These are phyloP conservation scores for Candida taoyuanica DNA, from an alignment of 805 yeast species.

Conservation along the genomic window DNA sequence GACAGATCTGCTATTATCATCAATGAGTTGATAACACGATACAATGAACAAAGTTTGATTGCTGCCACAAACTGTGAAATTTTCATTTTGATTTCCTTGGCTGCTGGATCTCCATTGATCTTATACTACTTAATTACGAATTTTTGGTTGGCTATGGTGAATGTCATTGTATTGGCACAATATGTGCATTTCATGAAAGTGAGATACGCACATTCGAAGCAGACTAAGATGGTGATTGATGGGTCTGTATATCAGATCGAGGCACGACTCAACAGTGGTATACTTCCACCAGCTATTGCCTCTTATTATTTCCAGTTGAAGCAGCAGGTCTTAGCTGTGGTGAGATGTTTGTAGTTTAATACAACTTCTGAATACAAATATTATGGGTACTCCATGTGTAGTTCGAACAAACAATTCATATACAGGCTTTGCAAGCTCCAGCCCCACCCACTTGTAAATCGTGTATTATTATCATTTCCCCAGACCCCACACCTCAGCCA, in stretches of 20 bases:
- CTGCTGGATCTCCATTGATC: slow-evolving; percentile 40
- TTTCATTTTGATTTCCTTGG: slow-evolving; percentile 34
- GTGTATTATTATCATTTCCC: no score
- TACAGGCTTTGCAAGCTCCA: no score
- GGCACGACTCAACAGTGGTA: slow-evolving; percentile 31
- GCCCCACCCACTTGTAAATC: no score
- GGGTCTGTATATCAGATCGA: slow-evolving; percentile 42
- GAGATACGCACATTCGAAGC: slow-evolving; percentile 52
- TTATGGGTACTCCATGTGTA: no score
- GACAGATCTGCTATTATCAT: slow-evolving; percentile 29
- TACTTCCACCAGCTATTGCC: slow-evolving; percentile 31
- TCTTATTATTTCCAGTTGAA: slow-evolving; percentile 17
- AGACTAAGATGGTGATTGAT: slow-evolving; percentile 46
- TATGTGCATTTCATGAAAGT: slow-evolving; percentile 55
- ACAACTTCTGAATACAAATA: no score
- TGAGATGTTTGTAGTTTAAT: slow-evolving; percentile 6
- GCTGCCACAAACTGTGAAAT: slow-evolving; percentile 46
- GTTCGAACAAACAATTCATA: no score
- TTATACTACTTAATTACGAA: slow-evolving; percentile 30
- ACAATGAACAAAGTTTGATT: slow-evolving; percentile 39
- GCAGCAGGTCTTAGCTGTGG: slow-evolving; percentile 8
- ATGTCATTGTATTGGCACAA: slow-evolving; percentile 36
- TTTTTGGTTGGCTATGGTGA: slow-evolving; percentile 28
- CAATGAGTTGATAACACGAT: slow-evolving; percentile 31
- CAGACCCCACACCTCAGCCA: no score